These are phyloP conservation scores for Zygosaccharomyces lentus DNA, from an alignment of 805 yeast species.

Conservation along the genomic window DNA sequence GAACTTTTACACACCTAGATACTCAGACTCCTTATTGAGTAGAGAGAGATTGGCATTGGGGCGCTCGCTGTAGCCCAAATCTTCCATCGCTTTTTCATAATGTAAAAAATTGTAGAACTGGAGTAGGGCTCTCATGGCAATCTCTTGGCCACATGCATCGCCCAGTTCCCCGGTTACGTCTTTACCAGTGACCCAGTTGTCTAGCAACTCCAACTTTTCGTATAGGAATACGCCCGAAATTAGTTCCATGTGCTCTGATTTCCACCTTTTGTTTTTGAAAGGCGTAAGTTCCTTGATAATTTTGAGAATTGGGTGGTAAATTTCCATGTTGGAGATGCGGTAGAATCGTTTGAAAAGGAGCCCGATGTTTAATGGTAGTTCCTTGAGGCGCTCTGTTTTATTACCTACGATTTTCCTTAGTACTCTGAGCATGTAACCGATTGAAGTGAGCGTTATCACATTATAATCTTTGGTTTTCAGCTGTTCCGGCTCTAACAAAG, in stretches of 20 bases:
- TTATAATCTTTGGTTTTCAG: slow-evolving; percentile 5
- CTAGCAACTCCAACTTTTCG: slow-evolving; percentile 65
- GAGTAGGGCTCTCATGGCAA: slow-evolving; percentile 71
- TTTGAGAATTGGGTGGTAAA: slow-evolving; percentile 68
- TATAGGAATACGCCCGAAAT: slow-evolving; percentile 82
- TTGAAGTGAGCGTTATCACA: slow-evolving; percentile 16
- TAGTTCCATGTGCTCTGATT: slow-evolving; percentile 86
- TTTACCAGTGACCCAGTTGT: slow-evolving; percentile 83
- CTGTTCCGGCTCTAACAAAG: neutral
- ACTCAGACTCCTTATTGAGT: slow-evolving; percentile 41
- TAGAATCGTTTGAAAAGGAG: slow-evolving; percentile 38
- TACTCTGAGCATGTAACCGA: slow-evolving; percentile 40
- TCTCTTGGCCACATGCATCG: slow-evolving; percentile 79
- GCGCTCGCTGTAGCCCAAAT: slow-evolving; percentile 49
- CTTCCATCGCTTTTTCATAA: slow-evolving; percentile 49
- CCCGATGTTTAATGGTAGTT: slow-evolving; percentile 34
- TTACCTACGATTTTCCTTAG: slow-evolving; percentile 56
- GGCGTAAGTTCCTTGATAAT: slow-evolving; percentile 78
- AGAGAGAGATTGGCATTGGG: slow-evolving; percentile 34
- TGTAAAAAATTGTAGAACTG: slow-evolving; percentile 68
- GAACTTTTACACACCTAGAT: slow-evolving; percentile 25
- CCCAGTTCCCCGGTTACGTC: slow-evolving; percentile 72
- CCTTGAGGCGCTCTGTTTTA: slow-evolving; percentile 61
- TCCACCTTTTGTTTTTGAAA: slow-evolving; percentile 92
- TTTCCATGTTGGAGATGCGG: slow-evolving; percentile 53